phyloP scores from a whole-genome alignment of 228 moss, liverwort and hornwort genomes.

The Sphagnum magellanicum region DNA sequence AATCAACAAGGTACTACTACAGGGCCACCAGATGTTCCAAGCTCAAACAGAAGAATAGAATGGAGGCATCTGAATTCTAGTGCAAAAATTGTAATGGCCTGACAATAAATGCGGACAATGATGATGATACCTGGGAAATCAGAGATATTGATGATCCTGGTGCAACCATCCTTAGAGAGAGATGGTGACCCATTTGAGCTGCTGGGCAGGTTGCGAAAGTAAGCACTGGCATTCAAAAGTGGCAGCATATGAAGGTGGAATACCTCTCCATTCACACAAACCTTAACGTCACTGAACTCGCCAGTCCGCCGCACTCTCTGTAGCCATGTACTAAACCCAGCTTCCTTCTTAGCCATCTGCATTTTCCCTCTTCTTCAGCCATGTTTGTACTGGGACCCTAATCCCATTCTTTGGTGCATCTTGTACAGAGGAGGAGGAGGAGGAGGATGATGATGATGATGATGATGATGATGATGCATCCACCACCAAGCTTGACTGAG shows the following conservation, averaged over 20 bases:
- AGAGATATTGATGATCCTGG: conserved; percentile 35
- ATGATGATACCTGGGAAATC: conserved; percentile 44
- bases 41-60: too few species aligned
- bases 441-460: too few species aligned
- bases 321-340: conserved; percentile 68
- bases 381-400: neutral
- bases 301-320: conserved; percentile 86
- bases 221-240: conserved; percentile 72
- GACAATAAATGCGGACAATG: too few species aligned
- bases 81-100: too few species aligned
- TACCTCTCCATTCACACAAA: conserved; percentile 61
- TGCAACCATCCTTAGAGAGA: conserved; percentile 12
- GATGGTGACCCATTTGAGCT: conserved; percentile 23
- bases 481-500: too few species aligned
- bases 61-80: too few species aligned
- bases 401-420: too few species aligned
- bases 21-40: too few species aligned
- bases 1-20: too few species aligned
- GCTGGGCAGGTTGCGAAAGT: conserved; percentile 56
- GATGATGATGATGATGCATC: too few species aligned
- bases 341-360: conserved; percentile 78
- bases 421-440: too few species aligned
- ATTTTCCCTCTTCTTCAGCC: neutral
- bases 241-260: conserved; percentile 75
- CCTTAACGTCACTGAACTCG: conserved; percentile 77